phyloP scores from a whole-genome alignment of 2,329 filamentous ascomycete species.

The Exophiala mesophila region DNA sequence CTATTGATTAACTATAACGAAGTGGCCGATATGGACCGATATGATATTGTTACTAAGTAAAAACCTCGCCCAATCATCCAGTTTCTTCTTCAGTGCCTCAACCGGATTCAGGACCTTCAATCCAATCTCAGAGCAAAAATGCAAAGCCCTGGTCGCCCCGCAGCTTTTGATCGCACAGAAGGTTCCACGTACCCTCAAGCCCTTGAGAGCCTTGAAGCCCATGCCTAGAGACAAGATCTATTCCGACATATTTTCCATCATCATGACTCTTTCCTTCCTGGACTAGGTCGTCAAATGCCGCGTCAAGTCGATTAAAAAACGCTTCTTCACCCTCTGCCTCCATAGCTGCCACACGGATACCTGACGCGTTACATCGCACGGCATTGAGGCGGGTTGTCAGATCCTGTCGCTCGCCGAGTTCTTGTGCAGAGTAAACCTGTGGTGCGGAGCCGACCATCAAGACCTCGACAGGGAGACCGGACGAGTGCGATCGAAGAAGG shows the following conservation, averaged over 20 bases:
- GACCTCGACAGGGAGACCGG: neutral
- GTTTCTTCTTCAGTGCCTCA: too few relatives aligned
- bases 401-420: conserved; percentile 1
- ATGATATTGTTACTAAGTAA: too few relatives aligned
- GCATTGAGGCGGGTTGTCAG: neutral
- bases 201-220: conserved; percentile 6
- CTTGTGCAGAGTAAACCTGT: conserved; percentile 4
- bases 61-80: too few relatives aligned
- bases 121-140: conserved; percentile 6
- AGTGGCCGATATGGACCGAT: too few relatives aligned
- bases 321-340: conserved; percentile 1
- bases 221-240: conserved; percentile 2
- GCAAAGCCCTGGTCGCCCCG: conserved; percentile 8
- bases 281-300: conserved; percentile 5
- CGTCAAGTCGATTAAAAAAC: neutral
- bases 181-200: conserved; percentile 8
- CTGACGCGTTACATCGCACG: conserved; percentile 6
- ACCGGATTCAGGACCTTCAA: too few relatives aligned
- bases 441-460: conserved; percentile 4
- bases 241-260: conserved; percentile 3
- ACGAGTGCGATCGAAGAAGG: neutral
- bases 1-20: too few relatives aligned
- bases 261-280: neutral
- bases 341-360: conserved; percentile 3
- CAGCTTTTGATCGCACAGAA: conserved; percentile 4